Base-by-base conservation (phyloP, 352 stramenopile species). In the Phytophthora cryptogea region DNA sequence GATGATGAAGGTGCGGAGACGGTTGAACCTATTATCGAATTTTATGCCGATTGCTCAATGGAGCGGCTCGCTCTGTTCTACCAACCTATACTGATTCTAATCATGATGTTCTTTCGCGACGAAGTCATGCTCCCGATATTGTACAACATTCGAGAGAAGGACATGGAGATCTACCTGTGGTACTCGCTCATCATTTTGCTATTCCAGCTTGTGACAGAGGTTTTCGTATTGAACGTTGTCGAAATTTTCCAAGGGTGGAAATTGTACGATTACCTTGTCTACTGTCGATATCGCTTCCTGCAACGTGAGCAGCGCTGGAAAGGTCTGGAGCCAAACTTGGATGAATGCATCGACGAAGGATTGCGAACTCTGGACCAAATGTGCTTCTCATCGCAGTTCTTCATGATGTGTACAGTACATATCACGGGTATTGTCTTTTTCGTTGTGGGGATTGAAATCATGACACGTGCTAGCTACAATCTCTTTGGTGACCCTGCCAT, bases 211-310 rank as follows among this genome's bases (percentile, higher is more conserved):
- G 76, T 97, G 26, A 79, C 80, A 6, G 96, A 99, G 63, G 85
- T 98, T 5, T 98, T 99, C 61, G 88, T 99, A 32, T 87, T 98
- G 28, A 94, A 97, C 62, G 80, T 94, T 4, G 80, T 98, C n/a
- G 96, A 99, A 75, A 86, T 98, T 16, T 98, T 98, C 63, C 91
- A 98, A 59, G 96, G 95, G 33, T 99, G 96, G 97, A 99, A 99
- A 68, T 94, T 99, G 5, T 98, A 98, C 55, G 96, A 99, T 59
- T 99, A 99, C 49, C 80, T 99, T 7, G 87, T 98, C 13, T 99
- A 98, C 64, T 98, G 90, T 17, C 86, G 89, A 5, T 98, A 98
- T 56, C 84, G 95, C 13, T 99, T 98, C 69, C 66, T 98, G 8
- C 95, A 99, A 72, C 88, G 97, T 14, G 96, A 99, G 64, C 85